Conservation (phyloP, 805 yeast genomes). For the Jamesozyma spencerorum region DNA sequence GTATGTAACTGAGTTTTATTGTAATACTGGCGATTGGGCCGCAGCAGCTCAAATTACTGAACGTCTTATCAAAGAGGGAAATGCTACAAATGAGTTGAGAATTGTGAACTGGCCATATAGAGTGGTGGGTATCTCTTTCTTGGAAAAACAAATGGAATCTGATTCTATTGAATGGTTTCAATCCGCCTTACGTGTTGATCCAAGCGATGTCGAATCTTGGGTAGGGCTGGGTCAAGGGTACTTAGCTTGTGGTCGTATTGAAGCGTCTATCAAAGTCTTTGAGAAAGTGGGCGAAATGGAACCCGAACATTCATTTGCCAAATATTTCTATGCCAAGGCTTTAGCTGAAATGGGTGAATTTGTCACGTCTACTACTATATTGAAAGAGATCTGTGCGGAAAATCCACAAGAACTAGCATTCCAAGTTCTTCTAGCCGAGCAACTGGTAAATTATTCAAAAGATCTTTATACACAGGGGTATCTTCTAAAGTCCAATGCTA, state of each 20-base stretch:
- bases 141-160: slow-evolving; percentile 62
- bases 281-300: slow-evolving; percentile 49
- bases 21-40: slow-evolving; percentile 69
- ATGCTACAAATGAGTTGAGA: slow-evolving; percentile 42
- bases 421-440: slow-evolving; percentile 46
- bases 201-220: slow-evolving; percentile 75
- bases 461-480: slow-evolving; percentile 50
- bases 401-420: slow-evolving; percentile 44
- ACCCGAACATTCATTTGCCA: slow-evolving; percentile 49
- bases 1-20: slow-evolving; percentile 59
- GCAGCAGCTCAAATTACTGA: slow-evolving; percentile 67
- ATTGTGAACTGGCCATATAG: slow-evolving; percentile 76
- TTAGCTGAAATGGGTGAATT: slow-evolving; percentile 57
- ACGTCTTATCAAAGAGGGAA: slow-evolving; percentile 55
- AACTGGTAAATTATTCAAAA: slow-evolving; percentile 46
- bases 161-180: slow-evolving; percentile 87
- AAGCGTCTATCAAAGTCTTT: slow-evolving; percentile 81
- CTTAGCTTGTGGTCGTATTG: slow-evolving; percentile 69
- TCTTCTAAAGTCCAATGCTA: slow-evolving; percentile 52
- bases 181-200: slow-evolving; percentile 61
- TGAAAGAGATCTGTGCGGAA: slow-evolving; percentile 35
- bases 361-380: slow-evolving; percentile 45
- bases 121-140: slow-evolving; percentile 67
- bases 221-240: slow-evolving; percentile 96
- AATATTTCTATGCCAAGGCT: slow-evolving; percentile 59